These are phyloP conservation scores for Eucalyptus erythrocorys DNA, from an alignment of 345 rosid genomes.

Conservation along the genomic window DNA sequence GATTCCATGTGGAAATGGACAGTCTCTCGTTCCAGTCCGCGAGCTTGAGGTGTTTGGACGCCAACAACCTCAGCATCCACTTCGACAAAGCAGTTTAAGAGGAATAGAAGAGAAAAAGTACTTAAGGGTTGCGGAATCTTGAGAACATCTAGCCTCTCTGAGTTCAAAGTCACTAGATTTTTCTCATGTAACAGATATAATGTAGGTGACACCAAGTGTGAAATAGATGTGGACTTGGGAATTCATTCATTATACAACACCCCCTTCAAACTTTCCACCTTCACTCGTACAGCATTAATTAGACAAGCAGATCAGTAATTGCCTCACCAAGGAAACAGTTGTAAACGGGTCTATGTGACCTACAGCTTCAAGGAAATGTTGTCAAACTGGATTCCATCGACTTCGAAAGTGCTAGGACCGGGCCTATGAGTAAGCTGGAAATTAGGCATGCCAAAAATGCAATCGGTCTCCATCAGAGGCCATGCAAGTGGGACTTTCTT, in stretches of 20 bases:
- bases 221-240: not conserved
- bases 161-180: not conserved
- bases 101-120: constrained; percentile 1
- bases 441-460: not conserved
- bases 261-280: not conserved
- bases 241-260: not conserved
- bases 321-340: not conserved
- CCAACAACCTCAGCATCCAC: constrained; percentile 14
- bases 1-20: constrained; percentile 43
- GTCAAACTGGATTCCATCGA: not conserved
- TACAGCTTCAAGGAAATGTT: not conserved
- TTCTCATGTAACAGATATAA: not conserved
- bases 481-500: not conserved
- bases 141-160: not conserved
- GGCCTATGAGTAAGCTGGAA: not conserved
- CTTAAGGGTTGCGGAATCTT: not conserved
- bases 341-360: not conserved
- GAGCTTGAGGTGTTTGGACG: constrained; percentile 33
- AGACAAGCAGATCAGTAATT: not conserved
- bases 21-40: constrained; percentile 15
- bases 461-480: not conserved
- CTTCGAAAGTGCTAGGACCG: not conserved
- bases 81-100: constrained; percentile 9
- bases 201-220: not conserved
- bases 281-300: not conserved